Base-by-base conservation (phyloP, 345 rosid species). In the Laguncularia racemosa region DNA sequence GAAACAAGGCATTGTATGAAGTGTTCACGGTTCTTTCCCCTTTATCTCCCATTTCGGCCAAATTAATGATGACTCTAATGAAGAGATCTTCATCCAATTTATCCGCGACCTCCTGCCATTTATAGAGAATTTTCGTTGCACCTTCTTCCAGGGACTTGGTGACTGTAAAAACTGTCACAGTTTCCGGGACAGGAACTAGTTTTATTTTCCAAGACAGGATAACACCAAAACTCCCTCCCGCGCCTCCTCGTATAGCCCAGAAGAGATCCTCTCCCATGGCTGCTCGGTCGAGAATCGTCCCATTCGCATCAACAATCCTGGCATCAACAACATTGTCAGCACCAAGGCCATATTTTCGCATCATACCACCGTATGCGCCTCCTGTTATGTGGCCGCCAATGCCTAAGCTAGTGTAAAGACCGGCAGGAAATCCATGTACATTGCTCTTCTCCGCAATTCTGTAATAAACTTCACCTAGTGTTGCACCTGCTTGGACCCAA, bases 401-500 rank as follows among this genome's bases (percentile, higher is more conserved):
- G 45, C 79, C 76, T 49, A 75, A 59, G 12, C 67, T 71, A 3
- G 67, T 54, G 48, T 73, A 75, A 10, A 71, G 58, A 17, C 76
- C 79, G 14, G 51, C 62, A 26, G 73, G 75, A 48, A 71, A 75
- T 13, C 67, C 79, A 20, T 60, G 76, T 13, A 4, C 53, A 6
- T 19, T 19, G 20, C 55, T 52, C n/a, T 52, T 52, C 55, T 52
- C 55, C 14, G 55, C 43, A 54, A 74, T 74, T 44, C 63, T 62
- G 28, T 74, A 74, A 52, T 74, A 74, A 14, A 63, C 59, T 18
- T 74, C 78, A 40, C 78, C 78, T 16, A 48, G 13, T 0, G 78
- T 74, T 18, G 78, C 78, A 1, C 78, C 78, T 2, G 75, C 63
- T 40, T 74, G 72, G 49, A 59, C 72, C 79, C 79, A 75, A 3